Evolutionary conservation across 1,284 basidiomycete genomes (phyloP), one percentile per base, ranked within the genome.

Genomic region (Trichosporon asahii): DNA sequence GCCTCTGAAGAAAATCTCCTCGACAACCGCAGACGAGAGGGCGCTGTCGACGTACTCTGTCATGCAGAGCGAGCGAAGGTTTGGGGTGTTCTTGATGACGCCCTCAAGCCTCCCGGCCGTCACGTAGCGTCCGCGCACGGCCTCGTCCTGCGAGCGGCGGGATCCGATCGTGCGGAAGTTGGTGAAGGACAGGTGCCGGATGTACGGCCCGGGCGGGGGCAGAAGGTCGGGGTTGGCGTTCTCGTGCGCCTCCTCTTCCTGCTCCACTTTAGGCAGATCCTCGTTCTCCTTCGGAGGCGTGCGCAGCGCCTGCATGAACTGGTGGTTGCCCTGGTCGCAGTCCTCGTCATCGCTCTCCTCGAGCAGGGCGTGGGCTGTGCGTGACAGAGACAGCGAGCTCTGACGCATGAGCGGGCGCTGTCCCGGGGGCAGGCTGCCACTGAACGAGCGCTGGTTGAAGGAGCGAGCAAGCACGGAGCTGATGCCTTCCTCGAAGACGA

Each of bases 31-130:
- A 27, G 91, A 85, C 8, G 90, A 91, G 61, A 97, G 85, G 0
- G 94, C 90, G 1, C 93, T 92, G 76, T 97, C 94, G 91, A 97
- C 96, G 79, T 95, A 97, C 81, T 96, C 94, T 0, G 94, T 96
- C n/a, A 93, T 93, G 33, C 93, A 93, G 74, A 96, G 92, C 2
- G 89, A 87, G 14, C 86, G 86, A 27, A 96, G 85, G 76, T 92
- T 93, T 0, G 92, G 92, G 82, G 90, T 89, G 87, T 95, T 93
- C 91, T 93, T 93, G 68, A 95, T 86, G 31, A 94, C 87, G 2
- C 90, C 89, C 73, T 91, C 88, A 3, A 99, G 87, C 64, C 95
- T 88, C 68, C 91, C 90, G 0, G 92, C 90, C 0, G 96, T 99
- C 31, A 98, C 95, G 78, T 96, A 99, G 15, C 95, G 91, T 73